phyloP scores from a whole-genome alignment of 305 asterid genomes.

The Fraxinus sp. region DNA sequence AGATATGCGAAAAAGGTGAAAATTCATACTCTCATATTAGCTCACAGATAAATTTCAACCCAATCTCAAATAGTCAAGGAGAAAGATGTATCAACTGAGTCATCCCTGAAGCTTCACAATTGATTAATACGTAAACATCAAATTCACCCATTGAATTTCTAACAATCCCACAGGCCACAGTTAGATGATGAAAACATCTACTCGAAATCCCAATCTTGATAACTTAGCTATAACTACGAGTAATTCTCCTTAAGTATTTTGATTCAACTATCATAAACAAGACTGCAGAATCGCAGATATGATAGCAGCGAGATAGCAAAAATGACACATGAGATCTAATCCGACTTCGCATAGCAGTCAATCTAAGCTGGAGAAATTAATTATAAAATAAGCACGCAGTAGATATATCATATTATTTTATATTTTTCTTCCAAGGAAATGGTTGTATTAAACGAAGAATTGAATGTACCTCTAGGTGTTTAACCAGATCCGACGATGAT shows the following conservation, averaged over 20 bases:
- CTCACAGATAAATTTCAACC: not conserved
- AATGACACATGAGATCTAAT: not conserved
- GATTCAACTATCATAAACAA: not conserved
- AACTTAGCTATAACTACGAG: not conserved
- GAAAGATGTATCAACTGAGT: not conserved
- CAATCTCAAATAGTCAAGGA: not conserved
- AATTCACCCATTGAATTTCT: not conserved
- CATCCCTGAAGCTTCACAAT: not conserved
- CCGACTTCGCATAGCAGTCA: not conserved
- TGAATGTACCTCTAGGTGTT: not conserved
- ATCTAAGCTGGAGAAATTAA: not conserved
- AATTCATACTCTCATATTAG: not conserved
- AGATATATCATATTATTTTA: not conserved
- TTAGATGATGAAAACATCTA: not conserved
- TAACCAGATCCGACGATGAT: constrained; percentile 35
- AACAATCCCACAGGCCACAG: not conserved
- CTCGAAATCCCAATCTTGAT: not conserved
- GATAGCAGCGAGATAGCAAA: not conserved
- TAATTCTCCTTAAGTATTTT: not conserved
- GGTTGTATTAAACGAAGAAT: not conserved
- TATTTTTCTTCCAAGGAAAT: not conserved
- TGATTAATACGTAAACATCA: not conserved
- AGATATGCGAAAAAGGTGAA: not conserved
- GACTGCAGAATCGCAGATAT: not conserved
- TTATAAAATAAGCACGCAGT: not conserved